These are phyloP conservation scores for Biscutella auriculata DNA, from an alignment of 441 rosid species.

Conservation along the genomic window DNA sequence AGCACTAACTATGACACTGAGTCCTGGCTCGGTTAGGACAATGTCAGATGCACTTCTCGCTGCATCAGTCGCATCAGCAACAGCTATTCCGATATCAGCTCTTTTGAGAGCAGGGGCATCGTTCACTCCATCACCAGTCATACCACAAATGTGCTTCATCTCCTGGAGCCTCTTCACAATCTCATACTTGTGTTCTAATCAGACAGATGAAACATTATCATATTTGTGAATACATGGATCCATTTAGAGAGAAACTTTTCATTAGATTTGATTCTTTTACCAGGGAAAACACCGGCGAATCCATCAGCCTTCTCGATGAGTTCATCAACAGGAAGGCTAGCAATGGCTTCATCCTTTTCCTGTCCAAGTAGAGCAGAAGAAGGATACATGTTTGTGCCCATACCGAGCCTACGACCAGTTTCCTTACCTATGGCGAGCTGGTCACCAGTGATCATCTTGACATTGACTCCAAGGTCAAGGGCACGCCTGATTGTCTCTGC, in stretches of 20 bases:
- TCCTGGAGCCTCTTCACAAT: conserved; percentile 54
- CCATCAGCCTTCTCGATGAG: conserved; percentile 74
- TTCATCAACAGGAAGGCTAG: conserved; percentile 41
- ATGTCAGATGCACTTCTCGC: conserved; percentile 62
- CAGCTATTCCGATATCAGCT: conserved; percentile 67
- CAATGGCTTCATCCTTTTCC: conserved; percentile 30
- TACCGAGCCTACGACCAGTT: conserved; percentile 67
- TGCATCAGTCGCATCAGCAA: conserved; percentile 64
- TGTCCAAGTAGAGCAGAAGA: conserved; percentile 59
- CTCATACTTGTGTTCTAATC: conserved; percentile 60
- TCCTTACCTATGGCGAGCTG: conserved; percentile 66
- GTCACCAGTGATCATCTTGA: conserved; percentile 73
- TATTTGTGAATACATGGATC: neutral
- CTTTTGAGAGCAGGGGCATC: conserved; percentile 67
- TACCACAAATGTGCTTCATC: conserved; percentile 56
- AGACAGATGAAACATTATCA: neutral
- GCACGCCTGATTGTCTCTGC: conserved; percentile 66
- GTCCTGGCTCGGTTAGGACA: conserved; percentile 61
- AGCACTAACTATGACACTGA: conserved; percentile 61
- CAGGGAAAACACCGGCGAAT: conserved; percentile 71
- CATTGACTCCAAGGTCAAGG: conserved; percentile 61
- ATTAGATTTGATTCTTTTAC: conserved; percentile 18
- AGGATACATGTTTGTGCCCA: conserved; percentile 74
- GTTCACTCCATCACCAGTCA: conserved; percentile 72
- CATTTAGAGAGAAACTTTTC: neutral